Percentiles rank a stretch among this genome's conserved stretches.
phyloP scores from a whole-genome alignment of 2,329 filamentous ascomycete species.

The Monosporascus sp. region DNA sequence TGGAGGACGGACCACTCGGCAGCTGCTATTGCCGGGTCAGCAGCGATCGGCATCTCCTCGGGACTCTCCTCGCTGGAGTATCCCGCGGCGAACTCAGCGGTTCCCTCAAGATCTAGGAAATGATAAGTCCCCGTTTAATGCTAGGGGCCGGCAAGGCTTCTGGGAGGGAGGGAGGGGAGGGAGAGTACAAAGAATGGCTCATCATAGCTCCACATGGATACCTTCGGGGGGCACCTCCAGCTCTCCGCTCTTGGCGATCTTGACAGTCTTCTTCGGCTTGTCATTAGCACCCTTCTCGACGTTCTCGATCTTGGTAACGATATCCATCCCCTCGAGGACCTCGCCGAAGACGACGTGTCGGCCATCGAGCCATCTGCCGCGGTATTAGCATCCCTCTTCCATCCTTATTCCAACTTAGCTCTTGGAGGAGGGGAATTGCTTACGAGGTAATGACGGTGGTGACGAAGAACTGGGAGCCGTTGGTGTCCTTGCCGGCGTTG shows the following conservation, averaged over 20 bases:
- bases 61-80: slow-evolving; percentile 25
- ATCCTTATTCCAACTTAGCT: not conserved
- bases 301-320: slow-evolving; percentile 75
- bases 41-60: slow-evolving; percentile 14
- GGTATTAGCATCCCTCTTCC: slow-evolving; percentile 9
- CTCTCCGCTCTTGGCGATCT: slow-evolving; percentile 80
- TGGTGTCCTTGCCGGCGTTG: slow-evolving; percentile 80
- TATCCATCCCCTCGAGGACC: slow-evolving; percentile 78
- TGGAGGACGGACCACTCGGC: slow-evolving; percentile 39
- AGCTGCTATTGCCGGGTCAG: slow-evolving; percentile 19
- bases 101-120: slow-evolving; percentile 29
- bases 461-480: slow-evolving; percentile 88
- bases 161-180: slow-evolving; percentile 10
- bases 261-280: slow-evolving; percentile 64
- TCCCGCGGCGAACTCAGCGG: slow-evolving; percentile 31
- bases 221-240: slow-evolving; percentile 80
- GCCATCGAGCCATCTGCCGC: slow-evolving; percentile 69
- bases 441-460: slow-evolving; percentile 75
- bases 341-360: slow-evolving; percentile 85
- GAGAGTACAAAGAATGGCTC: slow-evolving; percentile 26
- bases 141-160: slow-evolving; percentile 8
- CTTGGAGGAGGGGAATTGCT: slow-evolving; percentile 22
- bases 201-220: slow-evolving; percentile 86
- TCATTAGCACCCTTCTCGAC: slow-evolving; percentile 59
- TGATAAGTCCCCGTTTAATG: not conserved